These are phyloP conservation scores for Grifola frondosa DNA, from an alignment of 1,284 basidiomycete genomes.

Conservation along the genomic window DNA sequence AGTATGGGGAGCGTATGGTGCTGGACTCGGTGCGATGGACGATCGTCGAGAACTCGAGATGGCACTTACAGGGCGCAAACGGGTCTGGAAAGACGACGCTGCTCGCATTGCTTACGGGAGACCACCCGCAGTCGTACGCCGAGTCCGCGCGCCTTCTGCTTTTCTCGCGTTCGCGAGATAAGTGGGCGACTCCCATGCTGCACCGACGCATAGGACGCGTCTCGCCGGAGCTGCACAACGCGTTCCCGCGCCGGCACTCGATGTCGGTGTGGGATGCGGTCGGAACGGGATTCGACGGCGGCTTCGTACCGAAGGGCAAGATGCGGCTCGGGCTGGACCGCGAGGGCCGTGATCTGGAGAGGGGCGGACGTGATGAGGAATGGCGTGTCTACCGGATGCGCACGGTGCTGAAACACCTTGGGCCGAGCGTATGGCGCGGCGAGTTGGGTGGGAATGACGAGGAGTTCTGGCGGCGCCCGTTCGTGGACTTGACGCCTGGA, in stretches of 20 bases:
- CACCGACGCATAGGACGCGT: conserved; percentile 73
- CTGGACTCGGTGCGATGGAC: conserved; percentile 79
- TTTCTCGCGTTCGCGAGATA: conserved; percentile 68
- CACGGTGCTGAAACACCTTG: conserved; percentile 65
- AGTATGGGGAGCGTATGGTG: conserved; percentile 44
- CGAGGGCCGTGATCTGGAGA: conserved; percentile 23
- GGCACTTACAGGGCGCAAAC: conserved; percentile 87
- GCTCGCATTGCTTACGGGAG: conserved; percentile 88
- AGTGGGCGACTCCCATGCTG: conserved; percentile 57
- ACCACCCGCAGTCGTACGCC: conserved; percentile 92
- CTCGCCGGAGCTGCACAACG: conserved; percentile 88
- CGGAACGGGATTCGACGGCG: conserved; percentile 83
- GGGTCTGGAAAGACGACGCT: conserved; percentile 96
- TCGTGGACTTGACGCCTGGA: conserved; percentile 62
- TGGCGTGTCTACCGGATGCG: conserved; percentile 49
- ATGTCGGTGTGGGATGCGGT: conserved; percentile 79
- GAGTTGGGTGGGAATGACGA: conserved; percentile 20
- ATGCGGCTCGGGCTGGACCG: conserved; percentile 46
- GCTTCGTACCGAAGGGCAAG: conserved; percentile 59
- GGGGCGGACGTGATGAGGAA: conserved; percentile 34
- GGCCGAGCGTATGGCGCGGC: conserved; percentile 50
- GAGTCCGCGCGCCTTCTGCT: conserved; percentile 69
- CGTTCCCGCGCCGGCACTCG: conserved; percentile 78
- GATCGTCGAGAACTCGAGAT: conserved; percentile 76
- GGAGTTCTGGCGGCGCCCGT: conserved; percentile 47